Evolutionary conservation across 768 basidiomycete species (phyloP).

Genomic region (Amanita polypyramis): DNA sequence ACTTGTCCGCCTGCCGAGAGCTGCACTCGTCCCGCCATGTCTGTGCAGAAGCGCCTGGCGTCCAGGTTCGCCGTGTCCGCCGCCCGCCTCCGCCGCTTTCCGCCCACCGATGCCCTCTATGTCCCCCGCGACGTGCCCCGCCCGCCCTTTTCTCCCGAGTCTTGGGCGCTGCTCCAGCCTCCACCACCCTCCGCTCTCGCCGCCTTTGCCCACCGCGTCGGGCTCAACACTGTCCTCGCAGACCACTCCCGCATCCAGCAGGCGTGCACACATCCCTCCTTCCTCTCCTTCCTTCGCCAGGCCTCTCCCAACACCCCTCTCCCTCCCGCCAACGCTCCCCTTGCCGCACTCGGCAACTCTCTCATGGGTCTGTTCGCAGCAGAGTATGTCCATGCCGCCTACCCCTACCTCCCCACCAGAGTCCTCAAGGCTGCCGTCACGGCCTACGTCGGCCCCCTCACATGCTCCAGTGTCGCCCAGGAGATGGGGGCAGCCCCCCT

Average conservation of each 20-base stretch:
- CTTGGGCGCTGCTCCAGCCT: slow-evolving; percentile 64
- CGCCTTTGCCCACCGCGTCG: slow-evolving; percentile 70
- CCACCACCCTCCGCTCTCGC: slow-evolving; percentile 61
- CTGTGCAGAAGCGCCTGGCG: slow-evolving; percentile 38
- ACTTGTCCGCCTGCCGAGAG: too few species aligned
- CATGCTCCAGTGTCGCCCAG: slow-evolving; percentile 76
- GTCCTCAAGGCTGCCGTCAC: slow-evolving; percentile 88
- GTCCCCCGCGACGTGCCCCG: slow-evolving; percentile 20
- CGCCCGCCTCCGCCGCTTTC: slow-evolving; percentile 44
- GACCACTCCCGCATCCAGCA: slow-evolving; percentile 51
- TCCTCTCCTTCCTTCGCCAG: slow-evolving; percentile 41
- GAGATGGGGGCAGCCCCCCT: slow-evolving; percentile 75
- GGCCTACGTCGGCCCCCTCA: slow-evolving; percentile 80
- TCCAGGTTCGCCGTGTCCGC: slow-evolving; percentile 42
- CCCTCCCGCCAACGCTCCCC: slow-evolving; percentile 63
- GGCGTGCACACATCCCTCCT: slow-evolving; percentile 74
- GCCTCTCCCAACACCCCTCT: slow-evolving; percentile 44
- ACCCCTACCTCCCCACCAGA: slow-evolving; percentile 86
- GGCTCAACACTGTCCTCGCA: slow-evolving; percentile 47
- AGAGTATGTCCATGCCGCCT: slow-evolving; percentile 71
- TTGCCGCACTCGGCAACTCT: slow-evolving; percentile 73
- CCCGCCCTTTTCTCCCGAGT: slow-evolving; percentile 47
- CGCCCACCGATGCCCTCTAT: slow-evolving; percentile 44
- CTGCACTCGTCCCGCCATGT: slow-evolving; percentile 25
- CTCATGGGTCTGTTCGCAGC: slow-evolving; percentile 85